Evolutionary conservation across 495 filamentous ascomycete genomes (phyloP).

Genomic region (Letharia lupina): DNA sequence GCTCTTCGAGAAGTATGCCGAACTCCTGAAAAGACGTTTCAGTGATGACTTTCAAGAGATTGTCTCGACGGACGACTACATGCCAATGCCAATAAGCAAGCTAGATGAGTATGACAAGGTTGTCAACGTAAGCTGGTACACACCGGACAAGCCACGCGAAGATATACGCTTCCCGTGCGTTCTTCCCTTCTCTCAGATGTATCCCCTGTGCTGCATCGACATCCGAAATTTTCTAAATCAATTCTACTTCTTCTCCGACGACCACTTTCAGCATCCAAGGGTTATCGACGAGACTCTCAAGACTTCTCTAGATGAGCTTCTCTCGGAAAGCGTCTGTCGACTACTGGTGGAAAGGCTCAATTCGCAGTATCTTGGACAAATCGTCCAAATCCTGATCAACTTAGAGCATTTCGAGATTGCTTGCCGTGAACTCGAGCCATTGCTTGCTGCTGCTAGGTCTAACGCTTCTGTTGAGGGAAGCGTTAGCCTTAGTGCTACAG

Average conservation of each 20-base stretch:
- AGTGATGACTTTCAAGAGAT: constrained; percentile 94
- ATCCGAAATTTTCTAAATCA: constrained; percentile 95
- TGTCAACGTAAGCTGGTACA: constrained; percentile 87
- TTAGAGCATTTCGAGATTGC: constrained; percentile 93
- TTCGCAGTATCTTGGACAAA: constrained; percentile 91
- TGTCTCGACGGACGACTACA: constrained; percentile 94
- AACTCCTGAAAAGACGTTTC: constrained; percentile 82
- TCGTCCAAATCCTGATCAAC: constrained; percentile 97
- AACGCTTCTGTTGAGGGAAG: constrained; percentile 64
- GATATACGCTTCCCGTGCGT: constrained; percentile 80
- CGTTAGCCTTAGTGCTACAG: constrained; percentile 69
- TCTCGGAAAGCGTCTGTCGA: constrained; percentile 83
- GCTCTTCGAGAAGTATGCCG: constrained; percentile 87
- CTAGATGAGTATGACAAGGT: constrained; percentile 93
- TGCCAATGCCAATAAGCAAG: constrained; percentile 93
- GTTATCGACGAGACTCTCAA: constrained; percentile 84
- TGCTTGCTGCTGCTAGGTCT: constrained; percentile 72
- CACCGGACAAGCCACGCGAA: constrained; percentile 64
- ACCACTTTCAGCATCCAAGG: constrained; percentile 79
- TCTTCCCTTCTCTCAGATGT: constrained; percentile 97
- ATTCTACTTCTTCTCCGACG: constrained; percentile 91
- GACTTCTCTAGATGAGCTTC: constrained; percentile 77
- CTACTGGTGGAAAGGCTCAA: constrained; percentile 79
- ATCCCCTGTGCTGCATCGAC: constrained; percentile 93
- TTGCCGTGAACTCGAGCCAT: constrained; percentile 74